Base-by-base conservation (phyloP, 1,284 basidiomycete species). In the Trichosporon ovoides region DNA sequence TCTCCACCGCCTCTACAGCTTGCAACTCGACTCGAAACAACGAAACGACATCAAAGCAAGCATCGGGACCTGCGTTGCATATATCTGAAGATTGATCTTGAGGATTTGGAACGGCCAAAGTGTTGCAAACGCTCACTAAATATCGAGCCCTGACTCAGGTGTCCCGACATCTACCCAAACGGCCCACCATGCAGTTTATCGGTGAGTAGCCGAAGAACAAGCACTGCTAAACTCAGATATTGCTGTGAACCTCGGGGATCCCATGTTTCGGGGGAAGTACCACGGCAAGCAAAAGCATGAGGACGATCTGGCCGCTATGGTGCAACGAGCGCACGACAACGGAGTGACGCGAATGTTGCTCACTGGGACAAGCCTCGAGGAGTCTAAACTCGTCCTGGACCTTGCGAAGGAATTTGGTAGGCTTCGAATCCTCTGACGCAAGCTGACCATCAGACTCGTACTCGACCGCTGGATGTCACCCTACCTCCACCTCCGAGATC, bases 381-480 rank as follows among this genome's bases (percentile, higher is more conserved):
- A 92, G 71, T 87, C 85, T 3, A 75, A 76, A 55, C 73, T 83
- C 19, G 88, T 88, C 0, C 66, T 91, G 31, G 72, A 79, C 14
- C 75, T 93, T 16, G 87, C 89, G 1, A 78, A 80, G 56, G 68
- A 84, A 65, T 79, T 84, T 60, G 80, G 86, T 84, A 58, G 61
- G 80, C 65, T 19, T 7, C 1, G 6, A 3, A 2, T 1, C 2
- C 9, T 16, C 9, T n/a, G 28, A 6, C 6, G 1, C n/a, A 14
- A n/a, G 55, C 58, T 60, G 19, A 60, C 31, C 3, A 62, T 7
- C 11, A 87, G 87, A 80, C 7, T 75, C 91, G 19, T 89, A 86
- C 70, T 83, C 85, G 9, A 94, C 91, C 0, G 84, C 87, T 1
- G 91, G 91, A 19, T 88, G 88, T 65, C 91, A 95, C 75, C 91